Evolutionary conservation across 129 eudicot species (phyloP).

Genomic region (Oenanthe sinensis): DNA sequence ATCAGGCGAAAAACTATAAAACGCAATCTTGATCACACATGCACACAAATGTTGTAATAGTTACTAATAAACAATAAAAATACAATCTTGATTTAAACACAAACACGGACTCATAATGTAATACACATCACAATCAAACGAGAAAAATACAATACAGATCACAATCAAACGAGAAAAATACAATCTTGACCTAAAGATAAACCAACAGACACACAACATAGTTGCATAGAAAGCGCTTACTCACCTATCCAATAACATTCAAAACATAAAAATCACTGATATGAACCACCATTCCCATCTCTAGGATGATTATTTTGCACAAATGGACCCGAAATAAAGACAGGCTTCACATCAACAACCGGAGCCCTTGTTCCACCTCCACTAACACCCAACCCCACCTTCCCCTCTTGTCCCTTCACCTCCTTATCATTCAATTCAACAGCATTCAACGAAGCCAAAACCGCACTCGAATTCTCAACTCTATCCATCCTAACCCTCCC

Average conservation of each 20-base stretch:
- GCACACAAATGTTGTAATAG: not conserved
- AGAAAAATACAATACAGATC: not conserved
- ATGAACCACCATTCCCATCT: constrained; percentile 20
- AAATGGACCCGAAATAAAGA: constrained; percentile 8
- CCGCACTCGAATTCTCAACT: constrained; percentile 39
- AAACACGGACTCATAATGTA: not conserved
- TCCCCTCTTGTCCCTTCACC: constrained; percentile 12
- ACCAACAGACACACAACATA: not conserved
- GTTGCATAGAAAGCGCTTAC: constrained; percentile 2
- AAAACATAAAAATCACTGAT: constrained; percentile 10
- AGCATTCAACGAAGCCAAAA: constrained; percentile 46
- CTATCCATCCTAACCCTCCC: constrained; percentile 19
- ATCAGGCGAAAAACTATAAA: not conserved
- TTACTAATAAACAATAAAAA: not conserved
- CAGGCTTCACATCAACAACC: constrained; percentile 14
- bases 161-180: not conserved
- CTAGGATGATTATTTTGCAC: constrained; percentile 17
- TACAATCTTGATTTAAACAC: not conserved
- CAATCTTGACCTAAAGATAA: not conserved
- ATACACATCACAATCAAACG: not conserved
- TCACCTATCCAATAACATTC: constrained; percentile 14
- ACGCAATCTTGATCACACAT: not conserved
- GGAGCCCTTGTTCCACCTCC: not conserved
- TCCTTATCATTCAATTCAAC: constrained; percentile 57
- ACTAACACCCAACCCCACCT: constrained; percentile 9